Conservation (phyloP, 116 monocot genomes). For the Cymodocea nodosa region DNA sequence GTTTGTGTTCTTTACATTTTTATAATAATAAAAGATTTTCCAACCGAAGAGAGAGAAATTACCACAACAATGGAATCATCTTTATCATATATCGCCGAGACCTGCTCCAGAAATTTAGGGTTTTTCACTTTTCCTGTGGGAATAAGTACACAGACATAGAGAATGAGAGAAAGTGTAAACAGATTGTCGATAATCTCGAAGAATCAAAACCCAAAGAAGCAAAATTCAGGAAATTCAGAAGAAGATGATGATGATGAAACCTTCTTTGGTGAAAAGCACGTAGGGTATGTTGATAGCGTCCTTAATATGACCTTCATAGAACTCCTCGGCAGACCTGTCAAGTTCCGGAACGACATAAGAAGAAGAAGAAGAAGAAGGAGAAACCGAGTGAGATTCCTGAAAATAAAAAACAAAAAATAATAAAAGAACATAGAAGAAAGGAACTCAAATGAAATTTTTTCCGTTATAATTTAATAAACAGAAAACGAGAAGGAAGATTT, state of each 20-base stretch:
- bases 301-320: slow-evolving; percentile 39
- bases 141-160: background rate
- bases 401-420: too few relatives aligned
- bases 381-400: too few relatives aligned
- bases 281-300: slow-evolving; percentile 59
- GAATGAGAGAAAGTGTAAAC: background rate
- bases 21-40: background rate
- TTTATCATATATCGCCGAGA: slow-evolving; percentile 14
- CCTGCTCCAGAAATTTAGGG: slow-evolving; percentile 27
- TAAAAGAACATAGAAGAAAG: background rate
- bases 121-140: slow-evolving; percentile 36
- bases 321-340: slow-evolving; percentile 46
- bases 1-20: too few relatives aligned
- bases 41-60: background rate
- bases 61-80: slow-evolving; percentile 41
- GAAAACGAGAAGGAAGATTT: background rate
- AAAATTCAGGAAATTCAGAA: too few relatives aligned
- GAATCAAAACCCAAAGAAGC: too few relatives aligned
- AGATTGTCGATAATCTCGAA: background rate
- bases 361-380: background rate
- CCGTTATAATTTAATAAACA: background rate
- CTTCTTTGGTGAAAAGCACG: slow-evolving; percentile 49
- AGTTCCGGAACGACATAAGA: background rate
- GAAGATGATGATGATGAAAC: slow-evolving; percentile 1
- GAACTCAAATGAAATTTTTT: background rate